phyloP scores from a whole-genome alignment of 768 basidiomycete genomes.

The Obba rivulosa region DNA sequence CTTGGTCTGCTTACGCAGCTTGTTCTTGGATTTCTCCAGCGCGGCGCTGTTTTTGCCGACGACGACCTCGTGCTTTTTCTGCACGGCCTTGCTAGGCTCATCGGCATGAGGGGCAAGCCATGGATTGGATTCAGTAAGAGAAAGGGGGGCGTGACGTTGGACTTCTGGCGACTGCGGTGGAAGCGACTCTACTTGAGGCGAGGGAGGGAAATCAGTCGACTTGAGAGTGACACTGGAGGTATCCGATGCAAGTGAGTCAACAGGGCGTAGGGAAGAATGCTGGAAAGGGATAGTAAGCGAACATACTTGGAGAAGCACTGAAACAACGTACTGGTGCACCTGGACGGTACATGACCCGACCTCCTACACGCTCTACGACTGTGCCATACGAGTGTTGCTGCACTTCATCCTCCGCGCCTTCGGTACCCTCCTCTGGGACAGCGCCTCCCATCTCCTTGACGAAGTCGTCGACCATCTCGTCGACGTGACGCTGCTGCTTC shows the following conservation, averaged over 20 bases:
- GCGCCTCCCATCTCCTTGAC: slow-evolving; percentile 57
- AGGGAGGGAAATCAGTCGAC: slow-evolving; percentile 47
- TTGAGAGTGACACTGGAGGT: slow-evolving; percentile 66
- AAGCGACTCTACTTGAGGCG: slow-evolving; percentile 20
- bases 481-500: slow-evolving; percentile 50
- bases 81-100: slow-evolving; percentile 41
- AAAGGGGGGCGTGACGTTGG: slow-evolving; percentile 13
- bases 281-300: neutral
- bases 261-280: slow-evolving; percentile 14
- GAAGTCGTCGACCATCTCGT: slow-evolving; percentile 68
- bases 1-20: slow-evolving; percentile 58
- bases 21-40: slow-evolving; percentile 64
- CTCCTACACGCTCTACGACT: slow-evolving; percentile 54
- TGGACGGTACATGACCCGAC: slow-evolving; percentile 60
- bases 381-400: slow-evolving; percentile 31
- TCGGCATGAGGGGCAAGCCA: slow-evolving; percentile 56
- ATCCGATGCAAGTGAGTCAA: slow-evolving; percentile 39
- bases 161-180: slow-evolving; percentile 18
- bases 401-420: slow-evolving; percentile 21
- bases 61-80: slow-evolving; percentile 69
- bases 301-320: neutral
- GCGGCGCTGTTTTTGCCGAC: slow-evolving; percentile 63
- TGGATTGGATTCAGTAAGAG: slow-evolving; percentile 49
- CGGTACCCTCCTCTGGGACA: slow-evolving; percentile 27
- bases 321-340: slow-evolving; percentile 28